Conservation (phyloP, 2,329 filamentous ascomycete species). For the Pyricularia grisea region DNA sequence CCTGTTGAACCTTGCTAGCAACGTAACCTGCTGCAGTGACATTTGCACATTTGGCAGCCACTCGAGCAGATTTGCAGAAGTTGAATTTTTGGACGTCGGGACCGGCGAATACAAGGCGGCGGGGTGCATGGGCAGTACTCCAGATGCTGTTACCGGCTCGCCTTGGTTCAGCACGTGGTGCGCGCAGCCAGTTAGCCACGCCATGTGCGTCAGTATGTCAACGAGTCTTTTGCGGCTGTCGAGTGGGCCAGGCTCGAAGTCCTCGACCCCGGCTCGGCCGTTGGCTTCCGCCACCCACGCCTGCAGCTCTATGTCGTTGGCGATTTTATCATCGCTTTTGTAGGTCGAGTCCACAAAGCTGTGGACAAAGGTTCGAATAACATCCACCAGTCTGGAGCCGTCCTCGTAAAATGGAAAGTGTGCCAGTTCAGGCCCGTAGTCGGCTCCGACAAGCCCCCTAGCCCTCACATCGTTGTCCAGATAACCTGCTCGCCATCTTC, state of each 20-base stretch:
- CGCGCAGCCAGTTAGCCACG: slow-evolving; percentile 7
- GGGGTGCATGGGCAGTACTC: slow-evolving; percentile 31
- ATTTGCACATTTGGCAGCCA: slow-evolving; percentile 23
- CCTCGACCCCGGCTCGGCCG: slow-evolving; percentile 23
- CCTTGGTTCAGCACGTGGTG: slow-evolving; percentile 34
- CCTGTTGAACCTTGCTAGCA: slow-evolving; percentile 29
- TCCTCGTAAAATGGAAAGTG: slow-evolving; percentile 36
- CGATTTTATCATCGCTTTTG: slow-evolving; percentile 18
- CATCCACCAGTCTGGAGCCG: slow-evolving; percentile 23
- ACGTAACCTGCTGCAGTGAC: slow-evolving; percentile 24
- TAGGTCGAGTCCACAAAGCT: slow-evolving; percentile 36
- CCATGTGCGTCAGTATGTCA: slow-evolving; percentile 29
- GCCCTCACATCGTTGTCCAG: slow-evolving; percentile 24
- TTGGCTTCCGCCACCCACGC: slow-evolving; percentile 33
- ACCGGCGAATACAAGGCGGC: slow-evolving; percentile 27
- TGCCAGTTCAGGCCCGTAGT: slow-evolving; percentile 24
- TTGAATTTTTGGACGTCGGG: slow-evolving; percentile 23
- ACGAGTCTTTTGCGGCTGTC: slow-evolving; percentile 20
- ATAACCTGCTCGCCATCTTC: slow-evolving; percentile 27
- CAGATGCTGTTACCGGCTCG: slow-evolving; percentile 23
- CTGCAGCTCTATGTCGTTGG: slow-evolving; percentile 29
- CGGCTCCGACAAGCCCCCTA: slow-evolving; percentile 29
- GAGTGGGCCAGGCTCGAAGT: slow-evolving; percentile 26
- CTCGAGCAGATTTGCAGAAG: slow-evolving; percentile 17
- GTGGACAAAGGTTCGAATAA: slow-evolving; percentile 26